Evolutionary conservation across 176 grass and related monocot species (phyloP).

Genomic region (Dendrocalamus sinicus): DNA sequence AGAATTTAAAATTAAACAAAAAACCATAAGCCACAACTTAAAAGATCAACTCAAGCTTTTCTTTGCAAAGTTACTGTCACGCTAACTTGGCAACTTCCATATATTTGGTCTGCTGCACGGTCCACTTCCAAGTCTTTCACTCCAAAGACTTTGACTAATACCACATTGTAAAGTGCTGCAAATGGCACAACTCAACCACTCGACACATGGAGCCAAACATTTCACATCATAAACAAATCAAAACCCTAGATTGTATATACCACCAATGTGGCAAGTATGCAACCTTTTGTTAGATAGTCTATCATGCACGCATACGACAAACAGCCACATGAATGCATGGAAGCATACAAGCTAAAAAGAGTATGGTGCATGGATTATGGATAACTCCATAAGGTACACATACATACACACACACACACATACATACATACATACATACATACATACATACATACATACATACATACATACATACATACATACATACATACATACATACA

Average conservation of each 20-base stretch:
- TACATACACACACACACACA: not conserved
- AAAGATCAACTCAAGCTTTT: not conserved
- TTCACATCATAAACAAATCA: conserved; percentile 8
- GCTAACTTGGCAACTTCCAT: not conserved
- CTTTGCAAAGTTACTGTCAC: conserved; percentile 37
- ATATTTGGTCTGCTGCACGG: conserved; percentile 13
- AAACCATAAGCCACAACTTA: rapidly evolving
- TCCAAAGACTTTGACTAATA: conserved; percentile 54
- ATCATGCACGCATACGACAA: no score
- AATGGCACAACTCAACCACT: conserved; percentile 32
- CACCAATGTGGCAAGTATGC: not conserved
- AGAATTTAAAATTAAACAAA: no score
- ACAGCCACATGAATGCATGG: not conserved
- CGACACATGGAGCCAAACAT: conserved; percentile 27
- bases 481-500: no score
- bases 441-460: no score
- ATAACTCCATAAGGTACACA: no score
- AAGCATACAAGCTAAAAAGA: not conserved
- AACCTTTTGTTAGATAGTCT: not conserved
- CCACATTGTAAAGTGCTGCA: not conserved
- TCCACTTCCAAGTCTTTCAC: conserved; percentile 45
- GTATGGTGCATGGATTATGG: no score
- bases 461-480: no score
- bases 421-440: no score
- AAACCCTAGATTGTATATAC: not conserved